Evolutionary conservation across 306 rosid genomes (phyloP), one percentile per base, ranked within the genome.

Genomic region (Comarum palustre): DNA sequence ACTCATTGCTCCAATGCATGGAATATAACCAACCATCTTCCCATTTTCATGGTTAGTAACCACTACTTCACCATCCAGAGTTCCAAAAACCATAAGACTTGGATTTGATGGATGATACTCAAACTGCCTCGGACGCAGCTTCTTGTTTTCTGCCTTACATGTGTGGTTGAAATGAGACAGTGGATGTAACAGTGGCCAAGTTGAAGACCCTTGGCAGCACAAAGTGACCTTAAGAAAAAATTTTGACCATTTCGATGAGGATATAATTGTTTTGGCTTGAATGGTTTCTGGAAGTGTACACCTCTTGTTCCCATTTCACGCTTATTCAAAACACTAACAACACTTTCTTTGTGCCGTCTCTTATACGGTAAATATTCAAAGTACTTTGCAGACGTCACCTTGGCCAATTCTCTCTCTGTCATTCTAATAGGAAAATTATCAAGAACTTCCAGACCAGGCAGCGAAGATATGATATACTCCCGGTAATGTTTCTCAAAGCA

Each of bases 41-140:
- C 82, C 89, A 57, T 72, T 86, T 84, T 87, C 96, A 77, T 90
- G 90, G 84, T 90, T 90, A 74, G 86, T 78, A 64, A 87, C 90
- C 71, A 85, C 81, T 51, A 90, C 87, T 86, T 90, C 92, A 73
- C 96, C 92, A 82, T 84, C 90, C 80, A 90, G 72, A 67, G 92
- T 84, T 80, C 96, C 96, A 64, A 90, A 80, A 61, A 86, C 96
- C 90, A 87, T 84, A 79, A 90, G 79, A 73, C 96, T 84, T 69
- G 92, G 74, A 72, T 90, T 88, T 73, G 89, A 82, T 32, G 96
- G 92, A 82, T 87, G 92, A 69, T 90, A 90, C 86, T 87, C 96
- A 57, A 87, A 87, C 81, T 90, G 96, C 88, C 96, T 84, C 17
- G 96, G 96, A 77, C 88, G 90, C 75, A 82, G 79, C 69, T 78